Conservation (phyloP, 2,329 filamentous ascomycete species). For the Graphilbum sp. region DNA sequence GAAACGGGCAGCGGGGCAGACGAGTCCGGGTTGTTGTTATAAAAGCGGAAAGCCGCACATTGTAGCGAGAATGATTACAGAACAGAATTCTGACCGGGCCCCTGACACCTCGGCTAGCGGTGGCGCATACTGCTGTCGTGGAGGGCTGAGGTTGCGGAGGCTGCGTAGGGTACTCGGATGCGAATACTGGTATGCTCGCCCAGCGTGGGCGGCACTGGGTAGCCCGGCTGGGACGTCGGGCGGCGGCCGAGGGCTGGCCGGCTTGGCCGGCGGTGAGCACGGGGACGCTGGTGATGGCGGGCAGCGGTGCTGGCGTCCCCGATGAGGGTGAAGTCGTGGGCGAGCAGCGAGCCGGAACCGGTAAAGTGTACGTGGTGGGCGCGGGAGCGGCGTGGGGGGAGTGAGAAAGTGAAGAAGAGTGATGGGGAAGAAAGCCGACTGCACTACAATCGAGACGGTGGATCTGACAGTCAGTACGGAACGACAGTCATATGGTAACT, state of each 20-base stretch:
- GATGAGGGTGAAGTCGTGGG: conserved; percentile 13
- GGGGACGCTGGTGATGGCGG: conserved; percentile 5
- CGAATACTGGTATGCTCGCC: no score
- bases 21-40: no score
- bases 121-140: no score
- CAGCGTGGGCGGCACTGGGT: no score
- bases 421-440: conserved; percentile 7
- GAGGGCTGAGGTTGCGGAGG: no score
- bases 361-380: conserved; percentile 9
- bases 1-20: conserved; percentile 30
- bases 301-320: conserved; percentile 11
- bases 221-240: conserved; percentile 12
- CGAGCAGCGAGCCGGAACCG: conserved; percentile 11
- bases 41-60: no score
- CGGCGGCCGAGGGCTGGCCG: conserved; percentile 8
- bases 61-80: no score
- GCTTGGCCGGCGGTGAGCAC: conserved; percentile 9
- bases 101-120: no score
- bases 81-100: no score
- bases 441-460: conserved; percentile 9
- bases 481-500: background rate
- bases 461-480: conserved; percentile 2
- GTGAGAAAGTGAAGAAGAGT: background rate
- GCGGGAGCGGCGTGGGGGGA: no score
- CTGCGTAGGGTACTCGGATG: no score